Evolutionary conservation across 2,329 filamentous ascomycete species (phyloP), one percentile per base, ranked within the genome.

Genomic region (Daldinia sp.): DNA sequence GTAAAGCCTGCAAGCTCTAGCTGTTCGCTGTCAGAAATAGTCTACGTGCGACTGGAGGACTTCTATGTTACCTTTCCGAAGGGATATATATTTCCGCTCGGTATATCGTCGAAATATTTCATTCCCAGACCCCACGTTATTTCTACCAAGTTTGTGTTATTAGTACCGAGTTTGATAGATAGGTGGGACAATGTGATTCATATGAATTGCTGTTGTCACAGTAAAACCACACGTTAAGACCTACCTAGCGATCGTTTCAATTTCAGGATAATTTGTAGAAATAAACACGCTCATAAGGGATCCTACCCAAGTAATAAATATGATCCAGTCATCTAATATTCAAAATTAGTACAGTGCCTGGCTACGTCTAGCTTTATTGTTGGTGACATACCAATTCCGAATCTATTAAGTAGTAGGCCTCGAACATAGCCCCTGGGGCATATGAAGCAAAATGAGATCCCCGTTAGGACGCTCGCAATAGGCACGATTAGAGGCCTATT

Each of bases 51-150:
- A 35, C n/a, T 19, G 37, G 19, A 13, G 17, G 13, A 11, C 4
- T n/a, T 15, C 8, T 41, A 25, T 15, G 60, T 48, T 66, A 66
- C 63, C 30, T 55, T n/a, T 11, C 50, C 59, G 29, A 49, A 66
- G 2, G 34, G 43, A 35, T 41, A 29, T 3, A 55, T 29, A 41
- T 66, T 66, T 23, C 51, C 25, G 3, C 7, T 10, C 9, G 63
- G 60, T 3, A 66, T 57, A 34, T 61, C 48, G n/a, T 58, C 56
- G 10, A 60, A 10, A 35, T 54, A 6, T 8, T 53, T 30, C 37
- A 63, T 61, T 10, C 60, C 63, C 15, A 63, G 25, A 4, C 63
- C 60, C 63, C 63, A 66, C 49, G 23, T 61, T 8, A 60, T 66
- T 47, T 66, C 63, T 66, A 32, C 48, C 17, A 19, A 32, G 8